A percentile compares a stretch with the other conserved stretches of the same genome.
Evolutionary conservation across 1,284 basidiomycete genomes (phyloP).

Genomic region (Leccinum solheimii): DNA sequence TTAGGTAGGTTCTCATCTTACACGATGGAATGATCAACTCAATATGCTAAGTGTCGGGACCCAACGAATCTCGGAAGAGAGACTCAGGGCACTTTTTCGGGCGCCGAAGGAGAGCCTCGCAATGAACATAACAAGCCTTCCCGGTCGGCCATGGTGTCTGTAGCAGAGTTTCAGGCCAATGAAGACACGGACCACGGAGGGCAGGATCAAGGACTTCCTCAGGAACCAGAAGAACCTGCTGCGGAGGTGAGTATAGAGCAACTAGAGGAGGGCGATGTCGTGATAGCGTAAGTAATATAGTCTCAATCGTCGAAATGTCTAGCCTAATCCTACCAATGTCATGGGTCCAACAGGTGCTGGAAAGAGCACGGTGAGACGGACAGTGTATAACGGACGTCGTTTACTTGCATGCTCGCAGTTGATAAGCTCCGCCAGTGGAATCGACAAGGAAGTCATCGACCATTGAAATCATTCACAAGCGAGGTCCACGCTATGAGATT

Average conservation of each 20-base stretch:
- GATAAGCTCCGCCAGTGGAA: conserved; percentile 20
- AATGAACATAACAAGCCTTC: too few species aligned
- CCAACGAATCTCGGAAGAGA: background rate
- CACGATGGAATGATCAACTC: background rate
- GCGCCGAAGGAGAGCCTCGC: too few species aligned
- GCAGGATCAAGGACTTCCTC: too few species aligned
- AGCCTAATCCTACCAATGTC: conserved; percentile 7
- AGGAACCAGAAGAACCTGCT: too few species aligned
- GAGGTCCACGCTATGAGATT: too few species aligned
- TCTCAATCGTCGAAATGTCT: background rate
- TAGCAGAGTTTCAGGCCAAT: too few species aligned
- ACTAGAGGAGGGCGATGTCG: conserved; percentile 3
- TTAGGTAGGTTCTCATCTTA: background rate
- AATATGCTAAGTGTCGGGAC: background rate
- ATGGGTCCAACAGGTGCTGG: conserved; percentile 17
- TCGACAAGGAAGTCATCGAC: conserved; percentile 8
- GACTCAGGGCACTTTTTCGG: too few species aligned
- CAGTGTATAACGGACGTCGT: background rate
- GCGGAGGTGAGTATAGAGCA: background rate
- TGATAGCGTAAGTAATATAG: conserved; percentile 14
- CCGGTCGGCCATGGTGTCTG: too few species aligned
- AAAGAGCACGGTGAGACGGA: conserved; percentile 12
- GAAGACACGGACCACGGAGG: too few species aligned
- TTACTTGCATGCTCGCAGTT: conserved; percentile 18
- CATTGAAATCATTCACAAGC: conserved; percentile 10